Evolutionary conservation across 495 filamentous ascomycete species (phyloP).

Genomic region (Tuber indicum): DNA sequence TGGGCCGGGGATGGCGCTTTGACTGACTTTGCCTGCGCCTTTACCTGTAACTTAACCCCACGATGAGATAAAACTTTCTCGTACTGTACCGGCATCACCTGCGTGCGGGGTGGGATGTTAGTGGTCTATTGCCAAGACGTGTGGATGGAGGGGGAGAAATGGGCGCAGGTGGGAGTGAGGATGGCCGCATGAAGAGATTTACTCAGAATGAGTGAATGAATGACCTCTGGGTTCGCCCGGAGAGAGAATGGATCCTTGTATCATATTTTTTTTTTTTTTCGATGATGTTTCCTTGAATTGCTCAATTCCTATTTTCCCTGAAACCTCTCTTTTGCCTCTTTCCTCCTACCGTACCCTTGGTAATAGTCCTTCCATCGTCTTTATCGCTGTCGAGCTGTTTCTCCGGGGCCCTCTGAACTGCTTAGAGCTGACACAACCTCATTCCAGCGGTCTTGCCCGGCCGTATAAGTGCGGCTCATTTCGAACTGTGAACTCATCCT

Average conservation of each 20-base stretch:
- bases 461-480: not conserved
- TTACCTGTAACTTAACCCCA: slow-evolving; percentile 9
- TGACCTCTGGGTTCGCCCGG: not conserved
- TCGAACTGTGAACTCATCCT: not conserved
- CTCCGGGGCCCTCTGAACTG: not conserved
- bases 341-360: not conserved
- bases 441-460: not conserved
- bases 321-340: not conserved
- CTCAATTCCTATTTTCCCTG: not conserved
- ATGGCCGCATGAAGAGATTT: not conserved
- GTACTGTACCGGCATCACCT: slow-evolving; percentile 2
- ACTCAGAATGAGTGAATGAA: not conserved
- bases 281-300: slow-evolving; percentile 3
- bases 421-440: not conserved
- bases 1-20: not conserved
- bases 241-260: not conserved
- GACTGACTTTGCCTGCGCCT: not conserved
- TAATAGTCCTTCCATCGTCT: not conserved
- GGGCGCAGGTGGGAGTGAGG: not conserved
- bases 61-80: slow-evolving; percentile 37
- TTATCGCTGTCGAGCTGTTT: not conserved
- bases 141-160: slow-evolving; percentile 8
- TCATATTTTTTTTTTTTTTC: not conserved
- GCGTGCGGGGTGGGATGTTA: not conserved
- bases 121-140: slow-evolving; percentile 20